phyloP scores from a whole-genome alignment of 2,329 filamentous ascomycete genomes.

The Monilinia polystroma region DNA sequence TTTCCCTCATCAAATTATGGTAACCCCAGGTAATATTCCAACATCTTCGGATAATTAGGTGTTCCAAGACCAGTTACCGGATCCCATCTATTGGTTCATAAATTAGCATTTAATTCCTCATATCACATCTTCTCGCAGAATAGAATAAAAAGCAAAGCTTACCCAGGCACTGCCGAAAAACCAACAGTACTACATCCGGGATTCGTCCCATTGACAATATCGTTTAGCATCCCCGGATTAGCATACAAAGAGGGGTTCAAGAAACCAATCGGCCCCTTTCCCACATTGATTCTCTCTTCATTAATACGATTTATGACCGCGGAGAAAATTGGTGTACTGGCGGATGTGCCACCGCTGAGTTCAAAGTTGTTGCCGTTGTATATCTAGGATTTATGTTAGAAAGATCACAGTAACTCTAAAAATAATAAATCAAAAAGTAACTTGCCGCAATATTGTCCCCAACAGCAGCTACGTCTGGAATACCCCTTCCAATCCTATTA shows the following conservation, averaged over 20 bases:
- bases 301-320: constrained; percentile 51
- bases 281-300: constrained; percentile 48
- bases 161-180: constrained; percentile 37
- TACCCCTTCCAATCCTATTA: constrained; percentile 34
- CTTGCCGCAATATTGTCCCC: constrained; percentile 37
- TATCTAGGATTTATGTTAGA: constrained; percentile 10
- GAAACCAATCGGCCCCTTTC: constrained; percentile 52
- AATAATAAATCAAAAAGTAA: not conserved
- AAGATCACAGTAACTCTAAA: not conserved
- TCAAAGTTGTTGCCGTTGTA: constrained; percentile 26
- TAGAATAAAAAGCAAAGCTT: not conserved
- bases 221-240: constrained; percentile 42
- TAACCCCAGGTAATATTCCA: constrained; percentile 31
- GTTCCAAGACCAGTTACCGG: constrained; percentile 38
- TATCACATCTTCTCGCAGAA: not conserved
- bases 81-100: constrained; percentile 36
- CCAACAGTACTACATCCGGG: constrained; percentile 38
- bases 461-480: constrained; percentile 47
- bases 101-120: constrained; percentile 14
- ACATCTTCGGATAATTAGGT: constrained; percentile 35
- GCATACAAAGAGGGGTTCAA: constrained; percentile 53
- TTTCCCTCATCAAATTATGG: constrained; percentile 19
- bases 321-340: constrained; percentile 50
- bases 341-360: constrained; percentile 49
- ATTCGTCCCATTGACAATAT: constrained; percentile 38